A percentile compares a stretch with the other conserved stretches of the same genome.
Evolutionary conservation across 2,329 filamentous ascomycete species (phyloP).

Genomic region (Exserohilum rostratum): DNA sequence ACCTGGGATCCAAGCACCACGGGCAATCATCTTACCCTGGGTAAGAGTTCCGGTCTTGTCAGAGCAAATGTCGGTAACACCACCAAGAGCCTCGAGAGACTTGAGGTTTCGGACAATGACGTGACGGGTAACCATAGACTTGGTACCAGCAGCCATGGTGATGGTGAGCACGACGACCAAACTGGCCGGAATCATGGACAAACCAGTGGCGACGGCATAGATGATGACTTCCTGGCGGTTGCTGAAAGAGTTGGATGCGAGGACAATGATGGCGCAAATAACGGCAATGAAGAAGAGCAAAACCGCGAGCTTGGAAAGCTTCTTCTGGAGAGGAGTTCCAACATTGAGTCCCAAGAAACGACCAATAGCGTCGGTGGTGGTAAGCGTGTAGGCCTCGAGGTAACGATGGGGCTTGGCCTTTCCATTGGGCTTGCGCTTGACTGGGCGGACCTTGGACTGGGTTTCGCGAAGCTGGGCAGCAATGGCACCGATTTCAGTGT

Average conservation of each 20-base stretch:
- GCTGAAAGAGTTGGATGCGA: constrained; percentile 45
- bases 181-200: constrained; percentile 47
- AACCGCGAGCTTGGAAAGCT: constrained; percentile 43
- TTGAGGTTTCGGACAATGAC: constrained; percentile 47
- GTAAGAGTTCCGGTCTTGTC: constrained; percentile 45
- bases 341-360: constrained; percentile 49
- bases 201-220: constrained; percentile 46
- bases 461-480: constrained; percentile 68
- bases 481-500: constrained; percentile 75
- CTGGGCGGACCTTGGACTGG: constrained; percentile 39
- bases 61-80: constrained; percentile 45
- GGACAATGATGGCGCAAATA: constrained; percentile 41
- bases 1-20: constrained; percentile 47
- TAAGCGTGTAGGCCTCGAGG: constrained; percentile 59
- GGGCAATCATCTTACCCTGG: constrained; percentile 47
- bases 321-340: constrained; percentile 48
- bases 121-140: constrained; percentile 43
- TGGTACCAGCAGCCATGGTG: constrained; percentile 48
- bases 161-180: constrained; percentile 47
- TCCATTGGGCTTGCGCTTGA: constrained; percentile 49
- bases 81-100: constrained; percentile 46
- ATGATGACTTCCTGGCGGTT: constrained; percentile 48
- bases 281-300: constrained; percentile 26
- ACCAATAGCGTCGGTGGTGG: constrained; percentile 48
- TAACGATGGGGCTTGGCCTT: constrained; percentile 41